These are phyloP conservation scores for Metschnikowia corniflorae DNA, from an alignment of 805 yeast genomes.

Conservation along the genomic window DNA sequence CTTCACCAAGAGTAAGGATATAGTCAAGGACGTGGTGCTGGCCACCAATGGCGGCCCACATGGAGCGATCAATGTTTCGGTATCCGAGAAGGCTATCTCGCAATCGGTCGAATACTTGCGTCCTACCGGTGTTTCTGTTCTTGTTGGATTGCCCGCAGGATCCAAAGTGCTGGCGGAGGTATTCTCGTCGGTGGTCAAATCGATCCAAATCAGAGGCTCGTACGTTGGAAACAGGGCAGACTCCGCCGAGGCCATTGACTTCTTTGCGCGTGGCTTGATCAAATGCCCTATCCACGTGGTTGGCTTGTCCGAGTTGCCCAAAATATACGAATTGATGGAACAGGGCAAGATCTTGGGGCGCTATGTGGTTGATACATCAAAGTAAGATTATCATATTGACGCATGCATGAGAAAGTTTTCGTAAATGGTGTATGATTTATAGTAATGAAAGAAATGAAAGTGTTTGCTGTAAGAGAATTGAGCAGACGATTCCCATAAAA, in stretches of 20 bases:
- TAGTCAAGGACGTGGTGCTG: conserved; percentile 41
- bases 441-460: too few species aligned
- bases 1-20: conserved; percentile 50
- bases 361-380: conserved; percentile 42
- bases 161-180: conserved; percentile 39
- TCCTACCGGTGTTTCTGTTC: conserved; percentile 40
- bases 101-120: conserved; percentile 42
- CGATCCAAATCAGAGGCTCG: conserved; percentile 39
- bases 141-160: conserved; percentile 46
- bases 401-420: too few species aligned
- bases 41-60: conserved; percentile 64
- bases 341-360: conserved; percentile 42
- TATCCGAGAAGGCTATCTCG: conserved; percentile 47
- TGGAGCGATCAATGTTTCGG: conserved; percentile 47
- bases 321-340: conserved; percentile 39
- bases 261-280: conserved; percentile 42
- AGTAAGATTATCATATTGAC: conserved; percentile 22
- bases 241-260: conserved; percentile 43
- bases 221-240: conserved; percentile 48
- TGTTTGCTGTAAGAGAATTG: too few species aligned
- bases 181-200: conserved; percentile 39
- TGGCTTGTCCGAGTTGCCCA: conserved; percentile 39
- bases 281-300: conserved; percentile 41
- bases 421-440: too few species aligned
- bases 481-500: too few species aligned